Evolutionary conservation across 108 stramenopile genomes (phyloP).

Genomic region (Aureococcus anophagefferens): DNA sequence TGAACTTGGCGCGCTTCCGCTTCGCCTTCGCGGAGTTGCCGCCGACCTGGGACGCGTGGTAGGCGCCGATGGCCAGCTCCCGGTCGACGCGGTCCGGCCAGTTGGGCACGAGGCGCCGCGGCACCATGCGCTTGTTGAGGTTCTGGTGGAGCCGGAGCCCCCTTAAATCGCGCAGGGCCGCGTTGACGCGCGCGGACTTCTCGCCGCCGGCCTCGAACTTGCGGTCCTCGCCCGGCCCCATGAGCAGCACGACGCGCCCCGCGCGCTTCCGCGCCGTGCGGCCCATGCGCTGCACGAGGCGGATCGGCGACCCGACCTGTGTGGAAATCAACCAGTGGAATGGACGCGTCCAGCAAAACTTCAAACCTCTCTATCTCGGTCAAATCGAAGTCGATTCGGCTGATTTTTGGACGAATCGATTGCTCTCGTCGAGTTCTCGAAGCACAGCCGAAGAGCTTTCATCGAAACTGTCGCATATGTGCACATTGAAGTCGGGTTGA

Average conservation of each 20-base stretch:
- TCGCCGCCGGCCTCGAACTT: not conserved
- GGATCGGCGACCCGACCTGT: slow-evolving; percentile 65
- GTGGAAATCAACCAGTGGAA: too few relatives aligned
- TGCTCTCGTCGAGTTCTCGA: too few relatives aligned
- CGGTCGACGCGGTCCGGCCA: not conserved
- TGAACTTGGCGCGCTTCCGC: too few relatives aligned
- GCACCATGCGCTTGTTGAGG: not conserved
- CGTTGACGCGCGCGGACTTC: not conserved
- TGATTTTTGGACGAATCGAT: too few relatives aligned
- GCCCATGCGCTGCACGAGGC: slow-evolving; percentile 71
- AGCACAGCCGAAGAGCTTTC: too few relatives aligned
- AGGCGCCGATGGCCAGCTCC: not conserved
- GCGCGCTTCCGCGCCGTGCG: slow-evolving; percentile 78
- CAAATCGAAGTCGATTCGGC: too few relatives aligned
- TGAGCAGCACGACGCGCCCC: slow-evolving; percentile 58
- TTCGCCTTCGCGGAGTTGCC: not conserved
- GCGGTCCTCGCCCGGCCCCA: not conserved
- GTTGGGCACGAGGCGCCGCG: not conserved
- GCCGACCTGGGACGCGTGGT: not conserved
- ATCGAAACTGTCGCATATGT: too few relatives aligned
- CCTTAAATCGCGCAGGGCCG: not conserved
- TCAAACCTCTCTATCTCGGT: too few relatives aligned
- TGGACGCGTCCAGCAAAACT: too few relatives aligned
- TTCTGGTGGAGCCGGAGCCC: not conserved
- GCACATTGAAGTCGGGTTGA: too few relatives aligned